Evolutionary conservation across 73 alveolate genomes (phyloP), one percentile per base, ranked within the genome.

Genomic region (Tetrahymena thermophila): DNA sequence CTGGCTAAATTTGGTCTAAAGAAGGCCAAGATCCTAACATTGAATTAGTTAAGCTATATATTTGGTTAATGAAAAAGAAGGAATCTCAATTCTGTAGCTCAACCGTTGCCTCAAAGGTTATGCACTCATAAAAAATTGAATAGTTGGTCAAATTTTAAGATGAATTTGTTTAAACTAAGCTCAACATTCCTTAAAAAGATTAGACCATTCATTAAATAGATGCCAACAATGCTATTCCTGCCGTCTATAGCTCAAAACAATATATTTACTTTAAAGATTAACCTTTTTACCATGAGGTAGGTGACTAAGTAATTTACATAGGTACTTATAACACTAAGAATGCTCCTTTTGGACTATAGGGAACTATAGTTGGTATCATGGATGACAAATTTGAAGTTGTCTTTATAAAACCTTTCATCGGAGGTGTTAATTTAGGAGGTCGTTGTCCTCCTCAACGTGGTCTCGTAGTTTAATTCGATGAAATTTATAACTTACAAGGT

Each of bases 311-410:
- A 0, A 93, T 95, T 7, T 55, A 95, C 42, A 35, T 95, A 28
- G 89, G 89, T 71, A 71, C 89, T 71, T 71, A 71, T 71, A 71
- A 71, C 37, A 71, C 35, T 9, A 71, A 71, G 89, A 95, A 95
- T 25, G 58, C 71, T 85, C 97, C 97, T n/a, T 95, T 95, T 95
- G 97, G 97, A 9, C 71, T 89, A 0, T 55, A 95, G 35, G 97
- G 97, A 9, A 89, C 95, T 25, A 95, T 95, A 7, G 97, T 95
- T 34, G 97, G 97, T 43, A 43, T 95, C 14, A 34, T 95, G 85
- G 97, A 95, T n/a, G 84, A 95, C 44, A 57, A 89, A 43, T 55
- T 55, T 15, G 56, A 85, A 85, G 94, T 95, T 35, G 43, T 71
- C 37, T 71, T 71, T 13, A 71, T 71, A 19, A 71, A 71, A n/a